Percentiles rank a stretch among this genome's conserved stretches.
Evolutionary conservation across 2,329 filamentous ascomycete species (phyloP).

Genomic region (Eutypella sp.): DNA sequence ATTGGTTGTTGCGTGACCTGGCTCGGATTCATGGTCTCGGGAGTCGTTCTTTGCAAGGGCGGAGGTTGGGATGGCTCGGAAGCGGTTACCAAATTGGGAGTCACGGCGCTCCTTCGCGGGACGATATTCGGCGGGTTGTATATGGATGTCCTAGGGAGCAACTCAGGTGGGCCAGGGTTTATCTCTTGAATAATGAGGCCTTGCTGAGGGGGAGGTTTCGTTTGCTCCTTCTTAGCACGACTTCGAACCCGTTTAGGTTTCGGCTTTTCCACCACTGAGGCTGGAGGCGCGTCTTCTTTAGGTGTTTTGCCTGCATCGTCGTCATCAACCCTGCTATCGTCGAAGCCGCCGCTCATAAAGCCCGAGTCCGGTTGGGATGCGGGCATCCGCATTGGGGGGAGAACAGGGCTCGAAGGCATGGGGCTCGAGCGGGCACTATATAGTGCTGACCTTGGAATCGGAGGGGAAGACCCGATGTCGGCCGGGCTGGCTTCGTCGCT

Average conservation of each 20-base stretch:
- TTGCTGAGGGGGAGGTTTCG: constrained; percentile 14
- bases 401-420: constrained; percentile 73
- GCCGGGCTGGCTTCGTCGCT: constrained; percentile 64
- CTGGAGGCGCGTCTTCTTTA: constrained; percentile 27
- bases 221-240: constrained; percentile 24
- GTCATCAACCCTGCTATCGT: constrained; percentile 57
- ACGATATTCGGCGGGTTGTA: constrained; percentile 32
- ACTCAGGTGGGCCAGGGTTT: constrained; percentile 38
- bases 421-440: constrained; percentile 53
- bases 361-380: constrained; percentile 68
- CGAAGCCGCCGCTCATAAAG: constrained; percentile 75
- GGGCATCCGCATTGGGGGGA: constrained; percentile 58
- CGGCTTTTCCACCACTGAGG: constrained; percentile 24
- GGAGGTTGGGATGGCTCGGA: background rate
- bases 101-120: constrained; percentile 1
- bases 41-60: background rate
- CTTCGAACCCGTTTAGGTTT: constrained; percentile 30
- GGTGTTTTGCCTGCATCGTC: constrained; percentile 48
- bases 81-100: constrained; percentile 3
- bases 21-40: background rate
- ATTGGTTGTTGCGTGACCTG: background rate
- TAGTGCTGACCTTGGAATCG: constrained; percentile 60
- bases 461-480: constrained; percentile 86
- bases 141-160: constrained; percentile 37
- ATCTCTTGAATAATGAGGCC: constrained; percentile 36